These are phyloP conservation scores for Pestalotiopsis sp. DNA, from an alignment of 2,329 filamentous ascomycete genomes.

Conservation along the genomic window DNA sequence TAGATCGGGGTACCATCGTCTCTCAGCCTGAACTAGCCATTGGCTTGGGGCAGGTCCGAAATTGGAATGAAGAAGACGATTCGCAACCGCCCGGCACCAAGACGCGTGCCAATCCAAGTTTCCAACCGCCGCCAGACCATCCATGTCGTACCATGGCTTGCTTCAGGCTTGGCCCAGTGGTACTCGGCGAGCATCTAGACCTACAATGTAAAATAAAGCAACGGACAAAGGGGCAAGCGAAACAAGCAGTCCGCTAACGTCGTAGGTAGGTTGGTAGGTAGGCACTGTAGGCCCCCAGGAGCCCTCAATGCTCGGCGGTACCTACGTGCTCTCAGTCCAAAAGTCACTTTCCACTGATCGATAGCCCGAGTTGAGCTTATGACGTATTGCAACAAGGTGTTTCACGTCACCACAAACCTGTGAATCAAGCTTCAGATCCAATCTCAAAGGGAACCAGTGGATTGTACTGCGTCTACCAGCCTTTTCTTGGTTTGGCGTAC, in stretches of 20 bases:
- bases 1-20: background rate
- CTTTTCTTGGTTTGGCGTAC: background rate
- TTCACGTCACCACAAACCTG: slow-evolving; percentile 16
- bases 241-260: background rate
- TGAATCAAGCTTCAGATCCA: slow-evolving; percentile 13
- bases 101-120: background rate
- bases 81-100: background rate
- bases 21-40: background rate
- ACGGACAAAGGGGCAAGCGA: background rate
- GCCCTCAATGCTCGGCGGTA: background rate
- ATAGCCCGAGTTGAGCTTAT: slow-evolving; percentile 8
- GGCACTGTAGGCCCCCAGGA: background rate
- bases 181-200: background rate
- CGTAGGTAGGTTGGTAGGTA: background rate
- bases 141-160: background rate
- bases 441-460: background rate
- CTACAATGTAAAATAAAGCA: background rate
- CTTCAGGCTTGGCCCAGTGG: background rate
- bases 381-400: slow-evolving; percentile 15
- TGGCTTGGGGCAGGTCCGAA: background rate
- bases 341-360: background rate
- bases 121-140: background rate
- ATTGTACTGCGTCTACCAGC: background rate
- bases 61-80: background rate
- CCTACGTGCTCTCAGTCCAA: background rate